Evolutionary conservation across 2,329 filamentous ascomycete species (phyloP).

Genomic region (Chaetothyriales sp.): DNA sequence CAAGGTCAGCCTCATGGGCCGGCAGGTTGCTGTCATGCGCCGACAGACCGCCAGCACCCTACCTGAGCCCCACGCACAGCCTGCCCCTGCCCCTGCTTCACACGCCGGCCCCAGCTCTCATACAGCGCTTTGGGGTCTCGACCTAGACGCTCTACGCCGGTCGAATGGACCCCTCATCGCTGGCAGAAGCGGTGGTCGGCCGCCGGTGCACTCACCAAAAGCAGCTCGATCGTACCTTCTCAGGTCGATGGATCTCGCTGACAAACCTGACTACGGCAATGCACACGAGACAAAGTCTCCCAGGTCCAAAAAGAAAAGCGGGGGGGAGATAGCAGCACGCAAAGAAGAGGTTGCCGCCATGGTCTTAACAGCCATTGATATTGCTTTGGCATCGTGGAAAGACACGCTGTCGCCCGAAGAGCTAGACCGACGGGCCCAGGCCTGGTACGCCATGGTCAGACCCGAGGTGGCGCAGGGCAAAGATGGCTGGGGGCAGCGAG

Average conservation of each 20-base stretch:
- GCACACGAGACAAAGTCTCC: not conserved
- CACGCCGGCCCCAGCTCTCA: constrained; percentile 23
- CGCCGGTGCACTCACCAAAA: constrained; percentile 64
- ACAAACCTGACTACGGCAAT: constrained; percentile 8
- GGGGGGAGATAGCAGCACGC: constrained; percentile 44
- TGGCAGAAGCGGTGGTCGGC: constrained; percentile 29
- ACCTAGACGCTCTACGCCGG: constrained; percentile 42
- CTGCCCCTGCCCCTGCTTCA: constrained; percentile 47
- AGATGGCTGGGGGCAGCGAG: constrained; percentile 74
- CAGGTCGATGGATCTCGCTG: constrained; percentile 29
- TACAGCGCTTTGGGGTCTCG: constrained; percentile 44
- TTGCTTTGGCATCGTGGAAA: constrained; percentile 63
- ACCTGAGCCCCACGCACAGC: constrained; percentile 34
- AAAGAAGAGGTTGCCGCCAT: constrained; percentile 57
- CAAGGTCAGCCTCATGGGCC: constrained; percentile 55
- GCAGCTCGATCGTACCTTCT: constrained; percentile 47
- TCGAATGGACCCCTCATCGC: constrained; percentile 24
- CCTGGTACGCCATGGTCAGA: constrained; percentile 65
- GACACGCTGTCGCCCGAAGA: constrained; percentile 49
- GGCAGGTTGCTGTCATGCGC: constrained; percentile 62
- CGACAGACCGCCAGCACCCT: constrained; percentile 38
- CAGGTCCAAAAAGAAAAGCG: constrained; percentile 30
- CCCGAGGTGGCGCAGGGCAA: constrained; percentile 62
- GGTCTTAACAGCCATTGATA: constrained; percentile 56
- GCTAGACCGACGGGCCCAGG: constrained; percentile 63